Evolutionary conservation across 108 stramenopile species (phyloP).

Genomic region (Discostella pseudostelligera): DNA sequence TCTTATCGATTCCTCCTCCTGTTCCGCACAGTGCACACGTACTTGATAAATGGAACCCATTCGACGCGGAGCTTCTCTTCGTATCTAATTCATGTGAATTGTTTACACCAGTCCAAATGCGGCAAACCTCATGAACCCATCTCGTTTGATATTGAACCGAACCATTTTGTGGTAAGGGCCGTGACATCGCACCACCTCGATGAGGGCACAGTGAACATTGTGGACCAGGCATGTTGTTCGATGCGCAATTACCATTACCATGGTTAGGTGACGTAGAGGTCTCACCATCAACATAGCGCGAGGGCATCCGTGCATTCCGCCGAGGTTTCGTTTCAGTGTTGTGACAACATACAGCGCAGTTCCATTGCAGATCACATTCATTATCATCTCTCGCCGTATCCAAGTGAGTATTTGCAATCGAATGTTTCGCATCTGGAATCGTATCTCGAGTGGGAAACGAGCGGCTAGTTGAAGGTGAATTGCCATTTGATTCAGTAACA

Average conservation of each 20-base stretch:
- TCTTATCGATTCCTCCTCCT: constrained; percentile 17
- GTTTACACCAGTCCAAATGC: constrained; percentile 52
- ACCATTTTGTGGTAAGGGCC: constrained; percentile 13
- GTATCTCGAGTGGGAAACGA: not conserved
- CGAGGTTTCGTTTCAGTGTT: constrained; percentile 26
- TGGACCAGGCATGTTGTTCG: constrained; percentile 36
- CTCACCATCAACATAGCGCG: constrained; percentile 31
- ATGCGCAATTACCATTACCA: constrained; percentile 8
- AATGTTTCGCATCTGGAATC: not conserved
- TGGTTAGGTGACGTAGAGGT: constrained; percentile 9
- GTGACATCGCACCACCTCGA: constrained; percentile 71
- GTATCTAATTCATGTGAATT: constrained; percentile 10
- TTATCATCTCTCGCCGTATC: not conserved
- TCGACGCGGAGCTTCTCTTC: constrained; percentile 5
- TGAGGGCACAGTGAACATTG: constrained; percentile 58
- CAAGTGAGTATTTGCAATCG: not conserved
- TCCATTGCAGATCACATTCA: constrained; percentile 20
- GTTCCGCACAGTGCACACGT: constrained; percentile 61
- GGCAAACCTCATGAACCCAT: constrained; percentile 74
- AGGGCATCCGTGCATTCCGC: constrained; percentile 23
- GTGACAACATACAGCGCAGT: constrained; percentile 45
- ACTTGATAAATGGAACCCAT: constrained; percentile 19
- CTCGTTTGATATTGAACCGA: not conserved
- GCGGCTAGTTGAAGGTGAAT: too few species aligned
- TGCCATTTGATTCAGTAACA: not conserved